phyloP scores from a whole-genome alignment of 139 green algal genomes.

The Marvania coccoides region DNA sequence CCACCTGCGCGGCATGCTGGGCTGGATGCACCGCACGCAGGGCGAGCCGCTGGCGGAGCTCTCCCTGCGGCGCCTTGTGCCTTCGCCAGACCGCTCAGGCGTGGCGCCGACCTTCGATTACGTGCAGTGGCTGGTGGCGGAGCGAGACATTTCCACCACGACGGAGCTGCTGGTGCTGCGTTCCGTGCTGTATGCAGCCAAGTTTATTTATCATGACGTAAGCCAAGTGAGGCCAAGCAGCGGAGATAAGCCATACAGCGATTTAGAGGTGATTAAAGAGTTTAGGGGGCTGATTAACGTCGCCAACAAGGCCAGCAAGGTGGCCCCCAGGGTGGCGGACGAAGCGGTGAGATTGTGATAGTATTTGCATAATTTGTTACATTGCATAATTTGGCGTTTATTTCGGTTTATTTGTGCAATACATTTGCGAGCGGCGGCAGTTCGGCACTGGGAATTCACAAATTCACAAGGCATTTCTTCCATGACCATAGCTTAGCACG shows the following conservation, averaged over 20 bases:
- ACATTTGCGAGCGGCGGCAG: too few relatives aligned
- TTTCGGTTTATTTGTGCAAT: too few relatives aligned
- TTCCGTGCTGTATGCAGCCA: slow-evolving; percentile 23
- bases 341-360: not conserved
- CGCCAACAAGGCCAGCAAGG: not conserved
- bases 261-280: slow-evolving; percentile 45
- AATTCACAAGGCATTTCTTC: too few relatives aligned
- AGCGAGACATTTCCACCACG: slow-evolving; percentile 13
- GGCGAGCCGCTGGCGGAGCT: slow-evolving; percentile 33
- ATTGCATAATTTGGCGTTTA: too few relatives aligned
- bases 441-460: too few relatives aligned
- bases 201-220: slow-evolving; percentile 47
- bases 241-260: slow-evolving; percentile 40
- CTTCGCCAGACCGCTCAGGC: slow-evolving; percentile 11
- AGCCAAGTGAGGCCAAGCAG: slow-evolving; percentile 16
- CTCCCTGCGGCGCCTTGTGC: slow-evolving; percentile 23
- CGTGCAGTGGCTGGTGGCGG: slow-evolving; percentile 36
- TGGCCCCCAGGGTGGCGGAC: slow-evolving; percentile 6
- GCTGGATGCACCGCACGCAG: slow-evolving; percentile 32
- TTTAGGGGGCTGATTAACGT: slow-evolving; percentile 34
- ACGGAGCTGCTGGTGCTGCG: slow-evolving; percentile 32
- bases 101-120: slow-evolving; percentile 45
- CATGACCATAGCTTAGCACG: too few relatives aligned
- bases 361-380: too few relatives aligned
- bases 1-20: slow-evolving; percentile 40